Evolutionary conservation across 2,329 filamentous ascomycete species (phyloP).

Genomic region (Pseudogymnoascus sp.): DNA sequence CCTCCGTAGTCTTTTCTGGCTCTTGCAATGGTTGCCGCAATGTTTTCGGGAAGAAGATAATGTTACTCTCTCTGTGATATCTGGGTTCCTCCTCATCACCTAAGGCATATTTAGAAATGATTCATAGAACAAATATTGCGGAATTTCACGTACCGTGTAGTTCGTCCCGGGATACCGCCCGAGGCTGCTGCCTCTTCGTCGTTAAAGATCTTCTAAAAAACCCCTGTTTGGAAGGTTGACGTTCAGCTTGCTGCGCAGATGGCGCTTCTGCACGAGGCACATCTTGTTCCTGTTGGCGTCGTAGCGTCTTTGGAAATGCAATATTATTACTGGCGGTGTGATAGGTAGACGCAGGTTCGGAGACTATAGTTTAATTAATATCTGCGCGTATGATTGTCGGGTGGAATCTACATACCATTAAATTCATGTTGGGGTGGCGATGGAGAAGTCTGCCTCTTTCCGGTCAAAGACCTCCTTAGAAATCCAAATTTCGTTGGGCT

Average conservation of each 20-base stretch:
- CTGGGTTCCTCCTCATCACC: neutral
- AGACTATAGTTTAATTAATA: neutral
- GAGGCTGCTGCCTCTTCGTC: neutral
- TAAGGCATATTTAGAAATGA: neutral
- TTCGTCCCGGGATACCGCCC: neutral
- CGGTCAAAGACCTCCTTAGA: neutral
- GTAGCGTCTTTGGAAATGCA: neutral
- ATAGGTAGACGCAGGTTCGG: neutral
- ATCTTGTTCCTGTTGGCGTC: neutral
- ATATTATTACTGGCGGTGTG: neutral
- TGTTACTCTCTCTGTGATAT: neutral
- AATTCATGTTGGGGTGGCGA: neutral
- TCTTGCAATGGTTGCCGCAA: neutral
- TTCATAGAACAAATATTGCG: neutral
- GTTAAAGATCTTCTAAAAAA: conserved; percentile 9
- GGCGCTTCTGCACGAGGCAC: neutral
- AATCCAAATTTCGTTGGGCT: neutral
- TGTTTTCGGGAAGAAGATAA: neutral
- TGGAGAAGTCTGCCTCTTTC: conserved; percentile 6
- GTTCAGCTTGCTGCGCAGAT: neutral
- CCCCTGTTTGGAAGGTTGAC: neutral
- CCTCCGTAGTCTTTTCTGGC: neutral
- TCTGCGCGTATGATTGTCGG: neutral
- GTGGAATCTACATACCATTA: neutral
- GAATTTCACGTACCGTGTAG: conserved; percentile 1